These are phyloP conservation scores for Sisymbrium irio DNA, from an alignment of 345 rosid species.

Conservation along the genomic window DNA sequence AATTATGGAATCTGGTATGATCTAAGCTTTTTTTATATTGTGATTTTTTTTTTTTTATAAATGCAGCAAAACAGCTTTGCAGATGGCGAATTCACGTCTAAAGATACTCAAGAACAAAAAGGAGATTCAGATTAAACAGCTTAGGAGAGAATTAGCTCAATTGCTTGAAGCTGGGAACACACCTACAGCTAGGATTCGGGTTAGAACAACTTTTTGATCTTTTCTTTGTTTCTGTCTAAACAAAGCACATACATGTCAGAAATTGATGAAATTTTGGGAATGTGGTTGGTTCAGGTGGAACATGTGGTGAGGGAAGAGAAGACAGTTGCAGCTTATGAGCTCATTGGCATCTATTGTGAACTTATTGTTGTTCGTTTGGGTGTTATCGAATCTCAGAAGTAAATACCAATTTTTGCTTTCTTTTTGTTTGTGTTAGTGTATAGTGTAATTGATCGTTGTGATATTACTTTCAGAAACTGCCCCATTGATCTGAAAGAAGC, in stretches of 20 bases:
- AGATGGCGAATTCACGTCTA: slow-evolving; percentile 64
- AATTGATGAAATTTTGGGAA: too few species aligned
- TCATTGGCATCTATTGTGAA: slow-evolving; percentile 78
- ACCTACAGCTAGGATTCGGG: slow-evolving; percentile 83
- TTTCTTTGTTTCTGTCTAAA: background rate
- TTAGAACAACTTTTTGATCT: background rate
- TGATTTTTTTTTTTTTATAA: background rate
- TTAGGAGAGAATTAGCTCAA: slow-evolving; percentile 77
- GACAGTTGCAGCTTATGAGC: slow-evolving; percentile 79
- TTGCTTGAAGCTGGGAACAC: slow-evolving; percentile 76
- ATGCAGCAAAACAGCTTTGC: slow-evolving; percentile 78
- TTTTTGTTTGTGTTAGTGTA: background rate
- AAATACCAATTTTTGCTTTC: slow-evolving; percentile 13
- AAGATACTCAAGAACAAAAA: slow-evolving; percentile 75
- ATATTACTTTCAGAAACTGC: slow-evolving; percentile 49
- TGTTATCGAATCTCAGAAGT: slow-evolving; percentile 87
- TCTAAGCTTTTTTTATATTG: background rate
- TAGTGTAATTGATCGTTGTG: slow-evolving; percentile 16
- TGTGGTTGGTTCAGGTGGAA: slow-evolving; percentile 53
- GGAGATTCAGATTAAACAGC: slow-evolving; percentile 60
- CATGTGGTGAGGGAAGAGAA: slow-evolving; percentile 96
- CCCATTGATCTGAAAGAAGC: slow-evolving; percentile 88
- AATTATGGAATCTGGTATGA: background rate
- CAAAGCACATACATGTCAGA: too few species aligned
- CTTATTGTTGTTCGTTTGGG: slow-evolving; percentile 71